phyloP scores from a whole-genome alignment of 2,329 filamentous ascomycete genomes.

The Bipolaris sorokiniana region DNA sequence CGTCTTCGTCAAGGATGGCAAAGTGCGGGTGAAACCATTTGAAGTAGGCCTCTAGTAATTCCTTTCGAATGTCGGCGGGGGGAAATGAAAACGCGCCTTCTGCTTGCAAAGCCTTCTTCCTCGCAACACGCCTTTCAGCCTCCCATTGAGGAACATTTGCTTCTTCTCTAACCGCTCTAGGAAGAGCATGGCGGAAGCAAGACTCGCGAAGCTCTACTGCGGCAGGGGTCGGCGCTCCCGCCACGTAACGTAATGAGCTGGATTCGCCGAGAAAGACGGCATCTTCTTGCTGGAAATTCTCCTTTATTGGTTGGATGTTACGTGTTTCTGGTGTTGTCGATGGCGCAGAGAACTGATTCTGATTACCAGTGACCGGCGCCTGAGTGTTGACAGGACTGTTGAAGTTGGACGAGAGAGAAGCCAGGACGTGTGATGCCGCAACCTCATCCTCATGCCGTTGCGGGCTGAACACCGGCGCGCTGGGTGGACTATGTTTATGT shows the following conservation, averaged over 20 bases:
- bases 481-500: neutral
- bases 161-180: slow-evolving; percentile 43
- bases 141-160: slow-evolving; percentile 49
- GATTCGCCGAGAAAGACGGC: slow-evolving; percentile 56
- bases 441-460: slow-evolving; percentile 38
- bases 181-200: slow-evolving; percentile 39
- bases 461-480: slow-evolving; percentile 16
- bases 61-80: slow-evolving; percentile 50
- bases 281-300: slow-evolving; percentile 33
- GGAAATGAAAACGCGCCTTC: slow-evolving; percentile 57
- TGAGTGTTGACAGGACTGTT: slow-evolving; percentile 29
- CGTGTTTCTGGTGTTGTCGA: slow-evolving; percentile 18
- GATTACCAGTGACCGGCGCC: slow-evolving; percentile 10
- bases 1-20: slow-evolving; percentile 58
- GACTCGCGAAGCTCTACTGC: slow-evolving; percentile 36
- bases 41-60: slow-evolving; percentile 60
- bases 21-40: slow-evolving; percentile 64
- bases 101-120: slow-evolving; percentile 47
- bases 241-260: slow-evolving; percentile 58
- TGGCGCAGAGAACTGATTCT: slow-evolving; percentile 24
- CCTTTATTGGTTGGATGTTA: slow-evolving; percentile 17
- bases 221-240: slow-evolving; percentile 39
- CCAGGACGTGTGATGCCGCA: slow-evolving; percentile 37
- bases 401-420: slow-evolving; percentile 37
- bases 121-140: slow-evolving; percentile 39